Evolutionary conservation across 805 yeast species (phyloP).

Genomic region (Saturnispora zaruensis): DNA sequence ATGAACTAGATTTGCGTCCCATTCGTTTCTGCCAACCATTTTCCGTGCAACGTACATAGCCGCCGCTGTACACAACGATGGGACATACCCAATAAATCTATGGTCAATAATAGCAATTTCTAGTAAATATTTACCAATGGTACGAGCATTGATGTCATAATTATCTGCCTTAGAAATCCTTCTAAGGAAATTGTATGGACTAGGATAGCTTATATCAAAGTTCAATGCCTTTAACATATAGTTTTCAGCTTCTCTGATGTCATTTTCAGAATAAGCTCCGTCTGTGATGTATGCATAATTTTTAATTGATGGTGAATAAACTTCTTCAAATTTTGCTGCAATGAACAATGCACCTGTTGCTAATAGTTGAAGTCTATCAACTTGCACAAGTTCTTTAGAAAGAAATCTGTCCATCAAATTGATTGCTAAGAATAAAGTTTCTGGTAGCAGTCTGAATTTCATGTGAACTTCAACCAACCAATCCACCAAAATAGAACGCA

Average conservation of each 20-base stretch:
- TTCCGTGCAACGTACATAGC: slow-evolving; percentile 78
- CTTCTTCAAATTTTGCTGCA: slow-evolving; percentile 92
- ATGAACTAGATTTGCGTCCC: slow-evolving; percentile 83
- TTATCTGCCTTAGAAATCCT: slow-evolving; percentile 87
- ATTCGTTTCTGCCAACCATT: slow-evolving; percentile 56
- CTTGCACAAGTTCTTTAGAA: slow-evolving; percentile 62
- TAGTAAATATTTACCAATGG: slow-evolving; percentile 74
- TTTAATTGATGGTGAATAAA: slow-evolving; percentile 74
- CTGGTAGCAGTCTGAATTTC: slow-evolving; percentile 75
- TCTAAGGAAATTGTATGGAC: slow-evolving; percentile 83
- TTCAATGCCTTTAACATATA: slow-evolving; percentile 61
- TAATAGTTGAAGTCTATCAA: slow-evolving; percentile 72
- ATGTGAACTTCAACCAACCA: slow-evolving; percentile 90
- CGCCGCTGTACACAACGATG: slow-evolving; percentile 77
- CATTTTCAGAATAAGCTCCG: slow-evolving; percentile 73
- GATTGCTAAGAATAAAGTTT: slow-evolving; percentile 74
- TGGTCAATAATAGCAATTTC: slow-evolving; percentile 74
- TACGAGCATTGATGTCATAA: slow-evolving; percentile 75
- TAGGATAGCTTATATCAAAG: slow-evolving; percentile 76
- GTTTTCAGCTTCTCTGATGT: slow-evolving; percentile 76
- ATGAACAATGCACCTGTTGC: slow-evolving; percentile 82
- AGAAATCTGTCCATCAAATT: slow-evolving; percentile 84
- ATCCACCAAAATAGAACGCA: slow-evolving; percentile 83
- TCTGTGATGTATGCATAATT: slow-evolving; percentile 85
- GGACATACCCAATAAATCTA: slow-evolving; percentile 61